phyloP scores from a whole-genome alignment of 768 basidiomycete genomes.

The Flagelloscypha sp. region DNA sequence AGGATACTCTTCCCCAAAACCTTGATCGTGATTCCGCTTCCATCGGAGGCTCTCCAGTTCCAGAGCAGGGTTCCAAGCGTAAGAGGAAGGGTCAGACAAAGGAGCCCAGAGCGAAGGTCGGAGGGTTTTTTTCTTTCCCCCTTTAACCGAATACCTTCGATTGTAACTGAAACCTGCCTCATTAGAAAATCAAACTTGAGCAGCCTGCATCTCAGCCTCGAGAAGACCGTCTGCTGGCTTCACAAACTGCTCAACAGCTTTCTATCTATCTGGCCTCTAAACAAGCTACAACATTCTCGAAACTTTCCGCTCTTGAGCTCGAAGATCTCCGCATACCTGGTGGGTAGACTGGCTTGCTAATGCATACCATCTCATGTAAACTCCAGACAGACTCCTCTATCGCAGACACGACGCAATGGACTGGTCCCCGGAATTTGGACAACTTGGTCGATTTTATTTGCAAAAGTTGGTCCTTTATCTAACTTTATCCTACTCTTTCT shows the following conservation, averaged over 20 bases:
- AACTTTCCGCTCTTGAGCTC: constrained; percentile 70
- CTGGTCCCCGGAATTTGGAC: constrained; percentile 61
- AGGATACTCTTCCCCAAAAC: constrained; percentile 15
- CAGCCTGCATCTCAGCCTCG: constrained; percentile 29
- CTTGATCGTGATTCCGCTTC: constrained; percentile 5
- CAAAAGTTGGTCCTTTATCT: constrained; percentile 42
- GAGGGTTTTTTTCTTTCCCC: constrained; percentile 8
- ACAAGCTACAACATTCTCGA: constrained; percentile 63
- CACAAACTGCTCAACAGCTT: constrained; percentile 49
- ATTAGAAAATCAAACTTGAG: constrained; percentile 58
- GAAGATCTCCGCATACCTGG: constrained; percentile 73
- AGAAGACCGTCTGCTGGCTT: constrained; percentile 40
- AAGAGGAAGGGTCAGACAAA: constrained; percentile 70
- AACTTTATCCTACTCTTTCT: background rate
- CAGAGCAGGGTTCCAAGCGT: constrained; percentile 46
- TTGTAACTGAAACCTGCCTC: constrained; percentile 9
- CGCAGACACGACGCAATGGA: constrained; percentile 69
- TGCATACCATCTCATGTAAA: constrained; percentile 36
- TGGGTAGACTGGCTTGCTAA: constrained; percentile 26
- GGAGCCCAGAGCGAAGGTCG: constrained; percentile 63
- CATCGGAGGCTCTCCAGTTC: constrained; percentile 14
- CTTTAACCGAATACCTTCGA: background rate
- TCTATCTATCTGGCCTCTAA: constrained; percentile 54
- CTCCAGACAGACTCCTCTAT: constrained; percentile 61
- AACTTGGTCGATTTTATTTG: constrained; percentile 68